These are phyloP conservation scores for Phytophthora tentaculata DNA, from an alignment of 352 stramenopile genomes.

Conservation along the genomic window DNA sequence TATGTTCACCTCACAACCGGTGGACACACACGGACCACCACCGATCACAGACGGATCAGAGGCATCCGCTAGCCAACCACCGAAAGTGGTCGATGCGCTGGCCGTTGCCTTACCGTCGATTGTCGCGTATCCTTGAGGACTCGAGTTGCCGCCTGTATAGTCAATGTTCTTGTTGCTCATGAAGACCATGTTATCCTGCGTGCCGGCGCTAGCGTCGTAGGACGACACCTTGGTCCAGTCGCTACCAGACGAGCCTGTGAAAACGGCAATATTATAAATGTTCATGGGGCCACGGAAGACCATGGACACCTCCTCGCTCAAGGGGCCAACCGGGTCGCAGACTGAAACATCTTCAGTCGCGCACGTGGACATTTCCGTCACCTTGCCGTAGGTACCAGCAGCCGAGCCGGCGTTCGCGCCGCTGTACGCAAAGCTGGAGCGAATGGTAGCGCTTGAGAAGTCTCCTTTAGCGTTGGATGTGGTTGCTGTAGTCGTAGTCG, in stretches of 20 bases:
- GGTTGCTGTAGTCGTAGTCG: slow-evolving; percentile 11
- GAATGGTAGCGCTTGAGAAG: slow-evolving; percentile 52
- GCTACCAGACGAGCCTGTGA: slow-evolving; percentile 27
- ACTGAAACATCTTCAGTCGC: slow-evolving; percentile 41
- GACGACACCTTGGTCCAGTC: slow-evolving; percentile 59
- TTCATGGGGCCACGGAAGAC: slow-evolving; percentile 68
- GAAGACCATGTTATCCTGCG: slow-evolving; percentile 59
- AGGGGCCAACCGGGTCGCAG: slow-evolving; percentile 46
- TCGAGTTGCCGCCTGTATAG: slow-evolving; percentile 49
- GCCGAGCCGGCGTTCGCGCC: slow-evolving; percentile 46
- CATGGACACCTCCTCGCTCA: slow-evolving; percentile 63
- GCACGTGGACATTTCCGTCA: slow-evolving; percentile 45
- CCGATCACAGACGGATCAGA: slow-evolving; percentile 45
- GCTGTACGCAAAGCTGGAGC: slow-evolving; percentile 56
- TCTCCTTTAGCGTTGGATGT: slow-evolving; percentile 17
- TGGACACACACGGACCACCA: slow-evolving; percentile 61
- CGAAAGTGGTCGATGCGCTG: slow-evolving; percentile 46
- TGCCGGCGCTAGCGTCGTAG: slow-evolving; percentile 38
- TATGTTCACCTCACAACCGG: slow-evolving; percentile 80
- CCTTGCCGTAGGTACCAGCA: slow-evolving; percentile 50
- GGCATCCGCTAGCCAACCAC: slow-evolving; percentile 55
- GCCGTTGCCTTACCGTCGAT: slow-evolving; percentile 40
- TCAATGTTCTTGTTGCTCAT: slow-evolving; percentile 74
- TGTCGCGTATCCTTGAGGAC: slow-evolving; percentile 54
- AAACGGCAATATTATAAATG: slow-evolving; percentile 69